phyloP scores from a whole-genome alignment of 208 protist genomes.

The Crithidia mellificae region DNA sequence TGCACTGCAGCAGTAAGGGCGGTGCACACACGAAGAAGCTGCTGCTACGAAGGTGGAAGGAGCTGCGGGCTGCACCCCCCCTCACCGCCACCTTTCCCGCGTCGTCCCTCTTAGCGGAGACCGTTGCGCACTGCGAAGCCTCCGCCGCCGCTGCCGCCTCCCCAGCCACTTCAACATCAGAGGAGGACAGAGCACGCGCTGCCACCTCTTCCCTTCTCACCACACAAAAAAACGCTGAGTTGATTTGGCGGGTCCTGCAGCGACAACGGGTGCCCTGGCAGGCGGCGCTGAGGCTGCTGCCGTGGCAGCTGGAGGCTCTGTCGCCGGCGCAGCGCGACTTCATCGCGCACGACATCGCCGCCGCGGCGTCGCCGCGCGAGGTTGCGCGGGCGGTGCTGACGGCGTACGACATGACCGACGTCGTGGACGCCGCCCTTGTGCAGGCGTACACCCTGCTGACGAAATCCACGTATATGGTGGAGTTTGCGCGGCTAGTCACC shows the following conservation, averaged over 20 bases:
- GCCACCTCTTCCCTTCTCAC: background rate
- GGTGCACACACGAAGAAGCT: background rate
- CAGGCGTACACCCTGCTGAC: constrained; percentile 36
- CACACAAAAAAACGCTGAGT: constrained; percentile 26
- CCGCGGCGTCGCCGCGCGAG: constrained; percentile 22
- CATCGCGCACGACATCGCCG: constrained; percentile 5
- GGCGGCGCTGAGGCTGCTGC: constrained; percentile 41
- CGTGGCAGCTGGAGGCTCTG: constrained; percentile 46
- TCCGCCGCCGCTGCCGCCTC: background rate
- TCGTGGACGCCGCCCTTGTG: constrained; percentile 32
- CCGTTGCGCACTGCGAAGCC: constrained; percentile 16
- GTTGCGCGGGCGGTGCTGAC: constrained; percentile 34
- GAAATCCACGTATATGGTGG: constrained; percentile 39
- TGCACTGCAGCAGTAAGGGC: background rate
- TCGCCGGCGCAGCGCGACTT: constrained; percentile 37
- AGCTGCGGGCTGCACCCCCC: constrained; percentile 12
- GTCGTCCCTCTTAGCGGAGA: constrained; percentile 37
- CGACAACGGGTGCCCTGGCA: constrained; percentile 55
- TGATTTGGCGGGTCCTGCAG: constrained; percentile 59
- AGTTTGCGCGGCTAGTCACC: constrained; percentile 48
- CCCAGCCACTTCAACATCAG: background rate
- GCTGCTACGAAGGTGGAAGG: constrained; percentile 25
- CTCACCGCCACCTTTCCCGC: constrained; percentile 9
- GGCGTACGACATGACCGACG: constrained; percentile 29
- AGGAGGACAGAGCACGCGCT: no score